Base-by-base conservation (phyloP, 1,139 yeast genomes). In the Candida anutae region DNA sequence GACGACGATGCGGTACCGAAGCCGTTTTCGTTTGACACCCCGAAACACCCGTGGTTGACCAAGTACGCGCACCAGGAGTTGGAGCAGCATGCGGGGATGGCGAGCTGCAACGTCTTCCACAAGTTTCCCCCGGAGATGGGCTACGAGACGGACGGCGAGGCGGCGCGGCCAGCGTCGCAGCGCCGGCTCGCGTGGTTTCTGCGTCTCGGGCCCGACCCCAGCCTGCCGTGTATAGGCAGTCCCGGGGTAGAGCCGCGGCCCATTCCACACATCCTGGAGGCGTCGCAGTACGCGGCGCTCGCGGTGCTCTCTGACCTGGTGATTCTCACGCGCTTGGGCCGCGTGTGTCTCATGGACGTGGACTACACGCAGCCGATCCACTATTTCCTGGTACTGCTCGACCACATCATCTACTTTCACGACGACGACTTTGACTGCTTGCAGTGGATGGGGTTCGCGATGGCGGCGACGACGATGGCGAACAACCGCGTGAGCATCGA, bases 351-450 rank as follows among this genome's bases (percentile, higher is more conserved):
- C 11, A 30, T 57, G 12, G 35, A 36, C 18, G 34, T 49, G 9
- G 44, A 53, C 22, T 37, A 53, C 22, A 28, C 31, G 13, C 38
- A 45, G 53, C 66, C 49, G 16, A 38, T 44, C 16, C 55, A 48
- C 25, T 59, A 57, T 38, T 39, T 43, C 27, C 70, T 77, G 24
- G 79, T 77, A 6, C 74, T 82, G 11, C 53, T 81, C 39, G 88
- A 79, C 42, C 87, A 80, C 45, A 55, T 74, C 1, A 66, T 82
- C 13, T 78, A 78, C 48, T 78, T 81, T 55, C 87, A 79, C 42
- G 70, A 65, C 38, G 60, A 59, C 24, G 74, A 69, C 33, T 60
- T 73, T 34, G 67, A 66, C 33, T 61, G 66, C 3, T 64, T 69
- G 27, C 58, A 71, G 18, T 78, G 79, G 77, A 52, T 74, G 47